These are phyloP conservation scores for Fibroporia radiculosa DNA, from an alignment of 768 basidiomycete genomes.

Conservation along the genomic window DNA sequence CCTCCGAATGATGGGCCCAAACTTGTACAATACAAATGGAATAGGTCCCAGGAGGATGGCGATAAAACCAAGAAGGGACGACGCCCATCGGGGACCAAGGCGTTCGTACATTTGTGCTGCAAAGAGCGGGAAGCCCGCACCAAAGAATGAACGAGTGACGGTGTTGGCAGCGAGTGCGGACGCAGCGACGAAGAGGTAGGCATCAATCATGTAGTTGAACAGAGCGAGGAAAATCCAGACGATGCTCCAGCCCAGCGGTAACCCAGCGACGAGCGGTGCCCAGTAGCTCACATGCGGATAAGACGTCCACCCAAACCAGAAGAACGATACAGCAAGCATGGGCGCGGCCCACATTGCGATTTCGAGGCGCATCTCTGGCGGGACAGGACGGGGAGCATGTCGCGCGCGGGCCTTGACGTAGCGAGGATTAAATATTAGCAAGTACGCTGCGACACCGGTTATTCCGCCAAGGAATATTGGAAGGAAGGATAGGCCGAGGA, in stretches of 20 bases:
- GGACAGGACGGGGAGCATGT: slow-evolving; percentile 46
- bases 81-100: slow-evolving; percentile 52
- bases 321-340: slow-evolving; percentile 46
- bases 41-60: slow-evolving; percentile 47
- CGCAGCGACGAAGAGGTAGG: slow-evolving; percentile 49
- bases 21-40: slow-evolving; percentile 21
- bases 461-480: slow-evolving; percentile 47
- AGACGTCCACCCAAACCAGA: slow-evolving; percentile 69
- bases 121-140: slow-evolving; percentile 23
- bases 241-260: slow-evolving; percentile 43
- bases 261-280: slow-evolving; percentile 45
- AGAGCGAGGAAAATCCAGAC: slow-evolving; percentile 49
- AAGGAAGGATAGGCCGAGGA: slow-evolving; percentile 53
- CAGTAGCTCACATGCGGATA: slow-evolving; percentile 44
- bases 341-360: slow-evolving; percentile 45
- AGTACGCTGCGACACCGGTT: slow-evolving; percentile 25
- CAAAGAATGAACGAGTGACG: slow-evolving; percentile 35
- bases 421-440: slow-evolving; percentile 40
- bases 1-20: slow-evolving; percentile 18
- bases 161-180: slow-evolving; percentile 52
- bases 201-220: slow-evolving; percentile 59
- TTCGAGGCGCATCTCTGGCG: slow-evolving; percentile 53
- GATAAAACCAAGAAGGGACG: slow-evolving; percentile 46
- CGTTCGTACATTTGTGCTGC: slow-evolving; percentile 40
- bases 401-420: slow-evolving; percentile 38